Base-by-base conservation (phyloP, 805 yeast species). In the Suhomyces canberraensis region DNA sequence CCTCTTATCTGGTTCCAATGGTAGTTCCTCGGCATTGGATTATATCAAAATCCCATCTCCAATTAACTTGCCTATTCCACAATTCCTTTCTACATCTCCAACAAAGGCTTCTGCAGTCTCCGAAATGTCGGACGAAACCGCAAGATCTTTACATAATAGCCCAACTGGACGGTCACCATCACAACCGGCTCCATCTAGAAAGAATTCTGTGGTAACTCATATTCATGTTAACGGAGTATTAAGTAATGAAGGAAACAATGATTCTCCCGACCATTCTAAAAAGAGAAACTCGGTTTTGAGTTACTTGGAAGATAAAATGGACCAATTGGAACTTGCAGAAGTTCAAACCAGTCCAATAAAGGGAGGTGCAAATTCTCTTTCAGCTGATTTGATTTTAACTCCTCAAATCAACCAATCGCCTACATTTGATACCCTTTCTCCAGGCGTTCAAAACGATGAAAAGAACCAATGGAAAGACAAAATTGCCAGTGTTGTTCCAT, bases 291-390 rank as follows among this genome's bases (percentile, higher is more conserved):
- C 69, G 2, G 71, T 64, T 3, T 54, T 69, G 41, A 59, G 64
- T 45, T 69, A 67, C 40, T 56, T 69, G 45, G 75, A 69, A 38
- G 73, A 66, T 45, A 66, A 61, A 46, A 69, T 69, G 56, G 71
- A 66, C 34, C 54, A 60, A 4, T 51, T 68, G 39, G 73, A 67
- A 33, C 52, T 66, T 36, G 46, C 54, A 4, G 67, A 61, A 26
- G 53, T 47, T n/a, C 40, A 34, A 46, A 20, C 17, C 11, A 52
- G 59, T 38, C 61, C 63, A 1, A 35, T 40, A n/a, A 39, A 39
- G 35, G 19, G 40, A 11, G 34, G 25, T 13, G 33, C 29, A 25
- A 21, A 28, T 11, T 32, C 35, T n/a, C 17, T 25, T 20, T 22
- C 40, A 17, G 16, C 21, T 5, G 36, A 28, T 11, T 35, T 32